phyloP scores from a whole-genome alignment of 495 filamentous ascomycete genomes.

The Polyplosphaeria fusca region DNA sequence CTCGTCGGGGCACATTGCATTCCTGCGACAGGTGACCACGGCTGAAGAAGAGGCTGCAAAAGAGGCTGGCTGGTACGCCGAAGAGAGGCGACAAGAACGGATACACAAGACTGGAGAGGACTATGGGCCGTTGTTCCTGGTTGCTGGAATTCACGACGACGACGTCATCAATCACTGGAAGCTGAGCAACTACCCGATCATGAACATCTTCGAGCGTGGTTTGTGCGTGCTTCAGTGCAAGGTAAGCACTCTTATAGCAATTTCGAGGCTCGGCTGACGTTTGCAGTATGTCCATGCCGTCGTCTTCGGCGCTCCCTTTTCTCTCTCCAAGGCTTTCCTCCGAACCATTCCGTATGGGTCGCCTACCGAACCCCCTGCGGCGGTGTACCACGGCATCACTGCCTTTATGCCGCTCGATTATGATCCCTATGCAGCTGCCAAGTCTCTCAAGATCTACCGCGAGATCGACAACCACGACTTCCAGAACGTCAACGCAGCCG shows the following conservation, averaged over 20 bases:
- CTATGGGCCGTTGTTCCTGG: conserved; percentile 76
- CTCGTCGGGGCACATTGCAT: conserved; percentile 93
- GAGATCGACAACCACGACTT: conserved; percentile 62
- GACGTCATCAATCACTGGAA: conserved; percentile 92
- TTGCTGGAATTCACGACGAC: conserved; percentile 92
- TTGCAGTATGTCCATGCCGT: conserved; percentile 78
- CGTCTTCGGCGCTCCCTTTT: conserved; percentile 84
- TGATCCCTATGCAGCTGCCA: conserved; percentile 77
- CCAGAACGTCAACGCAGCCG: conserved; percentile 81
- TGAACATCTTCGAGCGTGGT: conserved; percentile 96
- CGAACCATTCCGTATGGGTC: conserved; percentile 68
- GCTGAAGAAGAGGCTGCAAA: conserved; percentile 65
- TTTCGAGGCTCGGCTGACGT: conserved; percentile 14
- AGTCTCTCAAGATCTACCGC: conserved; percentile 39
- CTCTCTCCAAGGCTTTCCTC: conserved; percentile 72
- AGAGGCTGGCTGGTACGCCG: conserved; percentile 68
- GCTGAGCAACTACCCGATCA: conserved; percentile 96
- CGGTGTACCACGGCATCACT: conserved; percentile 93
- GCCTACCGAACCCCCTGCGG: conserved; percentile 54
- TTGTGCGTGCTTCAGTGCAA: conserved; percentile 93
- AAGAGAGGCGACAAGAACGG: conserved; percentile 58
- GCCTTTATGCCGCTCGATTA: conserved; percentile 82
- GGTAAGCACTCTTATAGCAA: conserved; percentile 50
- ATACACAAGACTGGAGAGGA: conserved; percentile 60
- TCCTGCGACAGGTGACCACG: conserved; percentile 70